Base-by-base conservation (phyloP, 768 basidiomycete genomes). In the Mycena rebaudengoi region DNA sequence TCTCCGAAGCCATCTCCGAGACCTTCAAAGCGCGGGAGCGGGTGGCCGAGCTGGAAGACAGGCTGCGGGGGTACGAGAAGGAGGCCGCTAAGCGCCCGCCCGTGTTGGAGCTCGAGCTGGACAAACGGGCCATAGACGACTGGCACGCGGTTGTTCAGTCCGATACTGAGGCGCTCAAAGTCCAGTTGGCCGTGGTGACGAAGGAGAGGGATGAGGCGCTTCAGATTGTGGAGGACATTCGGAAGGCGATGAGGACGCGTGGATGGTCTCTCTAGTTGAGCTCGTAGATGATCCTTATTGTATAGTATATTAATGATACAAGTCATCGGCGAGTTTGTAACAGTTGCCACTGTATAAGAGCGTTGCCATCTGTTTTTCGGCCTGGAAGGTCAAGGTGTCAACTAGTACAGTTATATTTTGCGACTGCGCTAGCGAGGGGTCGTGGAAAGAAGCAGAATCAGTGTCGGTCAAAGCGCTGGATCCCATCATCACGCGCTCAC, bases 1-100 rank as follows among this genome's bases (percentile, higher is more conserved):
- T 62, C 29, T 52, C 48, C 6, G 66, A 67, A 3, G 69, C 69
- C n/a, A 68, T 70, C 44, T 61, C 55, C 4, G 60, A 70, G 52
- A 67, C 69, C 12, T 68, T 70, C 53, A 56, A 32, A 18, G 69
- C 69, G 58, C 60, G 64, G 48, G 64, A 60, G 29, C 63, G 57
- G 39, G 49, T 69, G n/a, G 69, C 62, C 45, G 65, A 66, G 26
- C 58, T 69, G 20, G 59, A 65, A 23, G 57, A 23, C 8, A 54
- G 56, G 59, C 41, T 68, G 54, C 62, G 62, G 8, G 37, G 5
- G 3, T 48, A 63, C 41, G 58, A 51, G 23, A 55, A 40, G 25
- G 48, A 43, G 4, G 41, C 23, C 40, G 52, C 44, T 16, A 53
- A 39, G 44, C 51, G 30, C 28, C 61, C 61, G 21, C 66, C 62